Evolutionary conservation across 2,329 filamentous ascomycete species (phyloP), one percentile per base, ranked within the genome.

Genomic region (Tolypocladium pustulatum): DNA sequence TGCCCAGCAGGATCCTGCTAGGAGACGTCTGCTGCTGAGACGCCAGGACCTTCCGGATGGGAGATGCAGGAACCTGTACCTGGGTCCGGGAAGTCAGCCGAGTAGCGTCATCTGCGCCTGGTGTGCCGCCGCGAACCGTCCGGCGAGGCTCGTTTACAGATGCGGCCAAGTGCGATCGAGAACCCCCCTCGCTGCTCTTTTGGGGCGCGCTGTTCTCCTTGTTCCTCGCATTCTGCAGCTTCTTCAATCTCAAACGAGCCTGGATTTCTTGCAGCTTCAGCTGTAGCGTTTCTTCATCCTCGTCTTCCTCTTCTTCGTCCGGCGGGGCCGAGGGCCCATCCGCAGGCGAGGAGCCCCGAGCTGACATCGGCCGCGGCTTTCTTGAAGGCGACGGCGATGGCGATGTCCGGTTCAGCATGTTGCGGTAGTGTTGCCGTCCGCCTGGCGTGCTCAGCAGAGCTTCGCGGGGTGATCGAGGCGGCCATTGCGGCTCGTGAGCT

Each of bases 201-300:
- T 65, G 66, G 7, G 60, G 60, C 12, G 55, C 57, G 30, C 58
- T 55, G 37, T 60, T 59, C 32, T 65, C 61, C 56, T 60, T 66
- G 34, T 59, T 64, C 57, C 65, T 72, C 55, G 72, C 73, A 68
- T 86, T 87, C 70, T 94, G 89, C 17, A 97, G 76, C 68, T 88
- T 91, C 73, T 97, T 97, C 63, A 97, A 73, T 72, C 88, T 94
- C 57, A 97, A 75, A 61, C 88, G 87, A 8, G 92, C 91, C 72
- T 97, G 87, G 60, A 99, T 96, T 58, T 90, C 91, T 63, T 92
- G 86, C 6, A 97, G 77, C 70, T 96, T 87, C 62, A 99, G 76
- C 68, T 95, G 85, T 38, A 97, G 75, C 1, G 86, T 95, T 76
- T 97, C 92, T 71, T 97, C 93, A 5, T 90, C 87, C 0, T 87